Percentiles rank a stretch among this genome's conserved stretches.
These are phyloP conservation scores for Xylaria palmicola DNA, from an alignment of 495 filamentous ascomycete genomes.

Conservation along the genomic window DNA sequence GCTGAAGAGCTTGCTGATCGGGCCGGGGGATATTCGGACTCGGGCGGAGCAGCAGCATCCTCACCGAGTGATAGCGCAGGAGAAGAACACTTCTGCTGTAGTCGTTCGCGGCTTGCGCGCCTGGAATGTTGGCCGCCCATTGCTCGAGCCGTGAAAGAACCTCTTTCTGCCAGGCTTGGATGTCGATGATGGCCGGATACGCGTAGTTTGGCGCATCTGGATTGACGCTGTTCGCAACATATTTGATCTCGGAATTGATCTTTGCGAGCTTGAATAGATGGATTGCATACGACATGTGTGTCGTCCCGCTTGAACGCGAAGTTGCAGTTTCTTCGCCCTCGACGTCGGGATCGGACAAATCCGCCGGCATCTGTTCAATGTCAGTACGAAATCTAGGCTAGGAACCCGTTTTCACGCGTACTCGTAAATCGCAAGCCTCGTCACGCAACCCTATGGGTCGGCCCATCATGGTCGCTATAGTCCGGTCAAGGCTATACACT, in stretches of 20 bases:
- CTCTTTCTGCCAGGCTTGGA: conserved; percentile 41
- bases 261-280: conserved; percentile 44
- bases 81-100: conserved; percentile 32
- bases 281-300: conserved; percentile 44
- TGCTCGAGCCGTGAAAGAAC: conserved; percentile 35
- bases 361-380: conserved; percentile 5
- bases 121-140: conserved; percentile 37
- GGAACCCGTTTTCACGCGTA: conserved; percentile 20
- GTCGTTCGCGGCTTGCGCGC: conserved; percentile 5
- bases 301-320: conserved; percentile 9
- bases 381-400: not conserved
- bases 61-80: conserved; percentile 44
- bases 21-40: conserved; percentile 45
- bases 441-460: conserved; percentile 50
- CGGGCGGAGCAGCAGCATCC: conserved; percentile 43
- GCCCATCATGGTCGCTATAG: conserved; percentile 50
- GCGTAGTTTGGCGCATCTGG: conserved; percentile 40
- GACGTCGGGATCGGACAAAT: conserved; percentile 17
- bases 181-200: conserved; percentile 40
- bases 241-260: conserved; percentile 51
- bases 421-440: conserved; percentile 49
- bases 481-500: conserved; percentile 46
- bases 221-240: conserved; percentile 46
- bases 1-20: conserved; percentile 31
- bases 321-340: not conserved